A percentile compares a stretch with the other conserved stretches of the same genome.
phyloP scores from a whole-genome alignment of 2,329 filamentous ascomycete species.

The Fusarium sp. region DNA sequence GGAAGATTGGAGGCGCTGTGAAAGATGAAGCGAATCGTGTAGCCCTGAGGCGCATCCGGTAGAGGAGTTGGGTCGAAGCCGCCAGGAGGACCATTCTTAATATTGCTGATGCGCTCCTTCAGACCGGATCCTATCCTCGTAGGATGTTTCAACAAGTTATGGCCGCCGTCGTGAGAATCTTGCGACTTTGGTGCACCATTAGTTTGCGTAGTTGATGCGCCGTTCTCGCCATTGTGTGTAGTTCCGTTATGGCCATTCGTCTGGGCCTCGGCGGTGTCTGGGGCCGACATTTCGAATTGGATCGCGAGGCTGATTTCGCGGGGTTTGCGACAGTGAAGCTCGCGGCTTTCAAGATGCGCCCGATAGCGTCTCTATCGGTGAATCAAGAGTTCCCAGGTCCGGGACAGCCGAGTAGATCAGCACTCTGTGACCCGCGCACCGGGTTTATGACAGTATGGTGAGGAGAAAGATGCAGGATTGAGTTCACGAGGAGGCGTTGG shows the following conservation, averaged over 20 bases:
- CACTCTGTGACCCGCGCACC: constrained; percentile 4
- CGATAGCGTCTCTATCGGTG: neutral
- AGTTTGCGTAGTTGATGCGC: constrained; percentile 9
- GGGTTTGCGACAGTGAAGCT: constrained; percentile 10
- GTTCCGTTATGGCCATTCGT: constrained; percentile 22
- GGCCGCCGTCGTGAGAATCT: constrained; percentile 20
- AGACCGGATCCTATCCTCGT: constrained; percentile 32
- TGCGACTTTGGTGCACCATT: neutral
- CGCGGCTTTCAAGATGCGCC: constrained; percentile 20
- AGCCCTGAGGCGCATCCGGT: constrained; percentile 79
- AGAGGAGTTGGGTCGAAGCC: constrained; percentile 86
- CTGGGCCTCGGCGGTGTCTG: constrained; percentile 25
- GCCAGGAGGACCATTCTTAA: constrained; percentile 68
- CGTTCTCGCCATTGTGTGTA: constrained; percentile 10
- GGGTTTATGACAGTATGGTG: neutral
- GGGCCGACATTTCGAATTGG: constrained; percentile 32
- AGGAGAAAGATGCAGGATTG: constrained; percentile 15
- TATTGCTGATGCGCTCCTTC: constrained; percentile 42
- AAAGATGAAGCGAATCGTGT: constrained; percentile 87
- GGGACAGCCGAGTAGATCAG: constrained; percentile 9
- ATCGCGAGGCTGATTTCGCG: neutral
- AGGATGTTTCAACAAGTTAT: constrained; percentile 20
- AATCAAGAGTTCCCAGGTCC: neutral
- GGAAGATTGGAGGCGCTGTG: constrained; percentile 85
- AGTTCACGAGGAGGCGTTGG: constrained; percentile 5